Evolutionary conservation across 306 rosid species (phyloP).

Genomic region (Citrullus amarus): DNA sequence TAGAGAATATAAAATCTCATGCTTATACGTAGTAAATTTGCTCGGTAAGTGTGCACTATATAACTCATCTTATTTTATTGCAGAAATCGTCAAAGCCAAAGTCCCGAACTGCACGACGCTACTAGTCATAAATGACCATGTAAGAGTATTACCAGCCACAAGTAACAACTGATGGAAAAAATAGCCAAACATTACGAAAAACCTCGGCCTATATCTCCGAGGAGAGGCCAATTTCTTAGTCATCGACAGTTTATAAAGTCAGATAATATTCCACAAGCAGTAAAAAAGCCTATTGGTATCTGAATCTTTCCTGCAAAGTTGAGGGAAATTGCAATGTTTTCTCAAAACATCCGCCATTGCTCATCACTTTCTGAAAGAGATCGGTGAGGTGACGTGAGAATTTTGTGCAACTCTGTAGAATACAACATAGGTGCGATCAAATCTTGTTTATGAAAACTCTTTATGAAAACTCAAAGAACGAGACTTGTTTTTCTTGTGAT

Average conservation of each 20-base stretch:
- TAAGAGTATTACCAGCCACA: not conserved
- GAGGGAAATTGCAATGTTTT: not conserved
- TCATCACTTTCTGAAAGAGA: not conserved
- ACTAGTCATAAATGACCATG: slow-evolving; percentile 12
- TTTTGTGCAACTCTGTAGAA: slow-evolving; percentile 8
- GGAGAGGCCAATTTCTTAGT: not conserved
- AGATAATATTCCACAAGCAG: not conserved
- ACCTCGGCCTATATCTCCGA: not conserved
- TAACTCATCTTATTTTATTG: slow-evolving; percentile 12
- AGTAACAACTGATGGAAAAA: not conserved
- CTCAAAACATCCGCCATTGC: not conserved
- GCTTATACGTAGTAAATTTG: not conserved
- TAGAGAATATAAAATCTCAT: not conserved
- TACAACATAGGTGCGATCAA: not conserved
- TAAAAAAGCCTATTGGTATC: not conserved
- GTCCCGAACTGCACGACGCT: slow-evolving; percentile 63
- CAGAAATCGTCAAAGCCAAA: slow-evolving; percentile 74
- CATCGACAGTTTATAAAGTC: not conserved
- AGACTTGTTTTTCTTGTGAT: not conserved
- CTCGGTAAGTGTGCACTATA: not conserved
- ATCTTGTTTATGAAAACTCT: not conserved
- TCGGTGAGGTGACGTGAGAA: not conserved
- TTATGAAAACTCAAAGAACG: not conserved
- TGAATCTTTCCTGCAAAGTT: not conserved
- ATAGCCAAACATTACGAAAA: not conserved